Conservation (phyloP, 805 yeast species). For the Vanderwaltozyma verrucispora region DNA sequence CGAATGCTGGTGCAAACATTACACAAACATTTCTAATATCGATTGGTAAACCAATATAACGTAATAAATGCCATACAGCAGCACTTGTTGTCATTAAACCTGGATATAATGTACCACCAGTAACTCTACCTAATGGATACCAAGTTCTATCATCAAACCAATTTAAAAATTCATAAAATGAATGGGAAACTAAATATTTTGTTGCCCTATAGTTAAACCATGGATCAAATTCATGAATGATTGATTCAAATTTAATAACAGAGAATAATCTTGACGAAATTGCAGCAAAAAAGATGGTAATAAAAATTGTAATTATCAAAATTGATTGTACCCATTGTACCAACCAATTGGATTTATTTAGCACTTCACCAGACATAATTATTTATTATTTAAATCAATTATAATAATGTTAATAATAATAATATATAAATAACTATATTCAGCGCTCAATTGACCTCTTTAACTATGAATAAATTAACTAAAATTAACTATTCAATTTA, state of each 20-base stretch:
- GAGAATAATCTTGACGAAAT: conserved; percentile 86
- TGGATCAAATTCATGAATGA: conserved; percentile 95
- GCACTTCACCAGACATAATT: not conserved
- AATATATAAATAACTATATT: no score
- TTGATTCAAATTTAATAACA: conserved; percentile 91
- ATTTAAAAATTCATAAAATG: conserved; percentile 84
- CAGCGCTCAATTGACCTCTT: no score
- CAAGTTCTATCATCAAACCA: conserved; percentile 99
- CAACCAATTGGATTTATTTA: not conserved
- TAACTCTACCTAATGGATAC: conserved; percentile 98
- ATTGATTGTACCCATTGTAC: conserved; percentile 15
- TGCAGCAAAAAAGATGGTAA: conserved; percentile 82
- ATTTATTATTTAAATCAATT: no score
- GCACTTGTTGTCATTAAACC: conserved; percentile 98
- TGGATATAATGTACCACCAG: conserved; percentile 97
- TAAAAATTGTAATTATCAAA: conserved; percentile 55
- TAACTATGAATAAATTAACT: no score
- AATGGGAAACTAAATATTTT: conserved; percentile 73
- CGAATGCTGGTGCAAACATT: conserved; percentile 90
- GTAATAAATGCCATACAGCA: conserved; percentile 65
- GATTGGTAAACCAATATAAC: conserved; percentile 62
- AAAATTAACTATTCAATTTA: no score
- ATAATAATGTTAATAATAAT: no score
- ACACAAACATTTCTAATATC: conserved; percentile 96
- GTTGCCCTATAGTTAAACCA: conserved; percentile 97